Evolutionary conservation across 2,329 filamentous ascomycete genomes (phyloP).

Genomic region (Xylariales sp.): DNA sequence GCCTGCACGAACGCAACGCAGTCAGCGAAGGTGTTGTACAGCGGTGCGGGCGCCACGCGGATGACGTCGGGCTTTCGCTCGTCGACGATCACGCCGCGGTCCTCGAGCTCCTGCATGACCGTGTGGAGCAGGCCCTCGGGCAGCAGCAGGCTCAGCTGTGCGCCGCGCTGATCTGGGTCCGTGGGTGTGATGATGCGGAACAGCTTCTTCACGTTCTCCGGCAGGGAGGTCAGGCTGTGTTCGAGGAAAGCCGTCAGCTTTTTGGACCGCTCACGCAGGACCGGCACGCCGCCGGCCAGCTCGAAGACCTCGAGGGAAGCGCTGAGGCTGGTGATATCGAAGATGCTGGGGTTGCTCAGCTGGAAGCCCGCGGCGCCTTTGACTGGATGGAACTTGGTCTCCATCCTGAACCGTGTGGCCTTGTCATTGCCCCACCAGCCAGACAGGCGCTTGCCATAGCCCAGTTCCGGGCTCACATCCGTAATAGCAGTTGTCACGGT

Average conservation of each 20-base stretch:
- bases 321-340: slow-evolving; percentile 68
- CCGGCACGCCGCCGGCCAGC: slow-evolving; percentile 55
- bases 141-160: slow-evolving; percentile 66
- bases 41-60: slow-evolving; percentile 66
- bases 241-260: slow-evolving; percentile 67
- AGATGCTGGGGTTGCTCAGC: slow-evolving; percentile 68
- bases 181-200: slow-evolving; percentile 63
- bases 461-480: slow-evolving; percentile 28
- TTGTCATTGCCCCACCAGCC: slow-evolving; percentile 82
- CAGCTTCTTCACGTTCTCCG: slow-evolving; percentile 24
- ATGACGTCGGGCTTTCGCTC: slow-evolving; percentile 73
- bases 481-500: slow-evolving; percentile 25
- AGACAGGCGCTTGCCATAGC: slow-evolving; percentile 53
- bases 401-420: slow-evolving; percentile 67
- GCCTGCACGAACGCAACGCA: slow-evolving; percentile 52
- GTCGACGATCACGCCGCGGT: slow-evolving; percentile 64
- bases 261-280: slow-evolving; percentile 62
- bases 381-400: slow-evolving; percentile 68
- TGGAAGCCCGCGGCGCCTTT: slow-evolving; percentile 73
- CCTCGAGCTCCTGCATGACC: slow-evolving; percentile 58
- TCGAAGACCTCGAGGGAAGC: slow-evolving; percentile 70
- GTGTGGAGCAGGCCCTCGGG: slow-evolving; percentile 54
- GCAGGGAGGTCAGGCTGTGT: slow-evolving; percentile 42
- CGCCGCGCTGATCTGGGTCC: slow-evolving; percentile 60
- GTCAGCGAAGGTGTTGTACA: slow-evolving; percentile 71